Conservation (phyloP, 176 grass and related monocot species). For the Carex cristatella region DNA sequence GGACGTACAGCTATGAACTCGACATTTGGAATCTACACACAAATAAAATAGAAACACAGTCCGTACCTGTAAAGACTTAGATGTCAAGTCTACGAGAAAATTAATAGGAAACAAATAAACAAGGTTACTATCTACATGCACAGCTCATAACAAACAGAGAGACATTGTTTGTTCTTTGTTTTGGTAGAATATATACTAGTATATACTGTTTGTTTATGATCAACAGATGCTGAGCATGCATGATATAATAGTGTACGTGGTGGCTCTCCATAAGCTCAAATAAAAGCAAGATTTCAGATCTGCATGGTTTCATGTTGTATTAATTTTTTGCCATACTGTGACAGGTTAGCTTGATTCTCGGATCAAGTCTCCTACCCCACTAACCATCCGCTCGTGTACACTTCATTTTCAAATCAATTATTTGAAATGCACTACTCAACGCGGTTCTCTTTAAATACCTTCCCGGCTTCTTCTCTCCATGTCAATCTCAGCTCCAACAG, state of each 20-base stretch:
- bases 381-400: slow-evolving; percentile 13
- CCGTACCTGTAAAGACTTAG: background rate
- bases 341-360: slow-evolving; percentile 25
- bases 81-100: slow-evolving; percentile 1
- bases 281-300: slow-evolving; percentile 15
- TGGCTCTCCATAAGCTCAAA: background rate
- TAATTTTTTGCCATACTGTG: background rate
- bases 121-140: background rate
- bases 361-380: slow-evolving; percentile 41
- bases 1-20: background rate
- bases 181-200: too few relatives aligned
- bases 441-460: slow-evolving; percentile 19
- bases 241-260: background rate
- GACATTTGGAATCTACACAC: slow-evolving; percentile 3
- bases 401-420: background rate
- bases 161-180: background rate
- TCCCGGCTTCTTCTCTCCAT: background rate
- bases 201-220: background rate
- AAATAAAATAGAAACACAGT: background rate
- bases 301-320: background rate
- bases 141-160: background rate
- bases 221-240: background rate
- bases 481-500: slow-evolving; percentile 12
- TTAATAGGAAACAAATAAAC: background rate
- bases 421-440: background rate